Conservation (phyloP, 352 stramenopile species). For the Pythium brassicae region DNA sequence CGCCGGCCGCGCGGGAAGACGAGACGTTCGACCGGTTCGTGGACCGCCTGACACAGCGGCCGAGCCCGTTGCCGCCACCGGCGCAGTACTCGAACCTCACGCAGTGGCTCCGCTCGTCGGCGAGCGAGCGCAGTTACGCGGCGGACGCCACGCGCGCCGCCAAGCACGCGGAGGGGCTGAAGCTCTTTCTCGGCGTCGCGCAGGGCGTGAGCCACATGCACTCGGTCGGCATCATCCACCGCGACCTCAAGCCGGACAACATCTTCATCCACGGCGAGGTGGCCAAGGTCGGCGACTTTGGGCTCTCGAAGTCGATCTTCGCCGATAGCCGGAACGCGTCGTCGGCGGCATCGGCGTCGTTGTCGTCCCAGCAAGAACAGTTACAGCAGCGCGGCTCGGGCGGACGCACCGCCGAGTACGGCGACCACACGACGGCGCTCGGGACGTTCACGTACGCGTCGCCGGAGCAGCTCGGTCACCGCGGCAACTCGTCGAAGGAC, state of each 20-base stretch:
- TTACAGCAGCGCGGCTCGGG: too few relatives aligned
- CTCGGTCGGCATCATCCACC: constrained; percentile 62
- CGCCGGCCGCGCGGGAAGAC: constrained; percentile 16
- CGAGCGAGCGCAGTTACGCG: constrained; percentile 46
- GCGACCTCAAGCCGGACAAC: constrained; percentile 74
- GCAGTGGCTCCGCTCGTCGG: constrained; percentile 64
- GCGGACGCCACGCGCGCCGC: constrained; percentile 1
- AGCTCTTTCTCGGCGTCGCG: constrained; percentile 57
- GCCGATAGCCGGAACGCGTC: constrained; percentile 7
- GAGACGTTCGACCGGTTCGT: constrained; percentile 46
- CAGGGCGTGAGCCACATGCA: constrained; percentile 78
- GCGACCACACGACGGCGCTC: constrained; percentile 73
- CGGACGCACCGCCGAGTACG: constrained; percentile 25
- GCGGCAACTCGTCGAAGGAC: constrained; percentile 29
- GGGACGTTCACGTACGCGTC: constrained; percentile 84
- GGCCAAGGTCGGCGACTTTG: constrained; percentile 70
- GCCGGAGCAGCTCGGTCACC: constrained; percentile 77
- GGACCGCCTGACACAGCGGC: constrained; percentile 25
- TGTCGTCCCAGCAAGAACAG: too few relatives aligned
- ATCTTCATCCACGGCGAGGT: constrained; percentile 63
- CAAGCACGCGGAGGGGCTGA: constrained; percentile 56
- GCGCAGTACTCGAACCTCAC: constrained; percentile 57
- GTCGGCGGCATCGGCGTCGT: too few relatives aligned
- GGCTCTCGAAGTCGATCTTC: constrained; percentile 58
- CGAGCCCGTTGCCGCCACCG: constrained; percentile 5